Conservation (phyloP, 2,329 filamentous ascomycete genomes). For the Xylaria multiplex region DNA sequence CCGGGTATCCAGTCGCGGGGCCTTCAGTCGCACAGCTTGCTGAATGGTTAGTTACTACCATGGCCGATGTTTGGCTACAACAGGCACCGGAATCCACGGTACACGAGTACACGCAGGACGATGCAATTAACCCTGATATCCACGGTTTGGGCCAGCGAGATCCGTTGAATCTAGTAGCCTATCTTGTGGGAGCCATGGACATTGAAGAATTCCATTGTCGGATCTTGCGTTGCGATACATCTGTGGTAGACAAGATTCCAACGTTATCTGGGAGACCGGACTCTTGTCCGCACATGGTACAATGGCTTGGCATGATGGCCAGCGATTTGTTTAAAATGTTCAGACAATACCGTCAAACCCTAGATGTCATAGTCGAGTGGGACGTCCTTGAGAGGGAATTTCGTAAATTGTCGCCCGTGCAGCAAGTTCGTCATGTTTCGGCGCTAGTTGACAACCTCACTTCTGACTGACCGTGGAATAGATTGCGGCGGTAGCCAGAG, state of each 20-base stretch:
- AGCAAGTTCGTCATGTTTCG: slow-evolving; percentile 1
- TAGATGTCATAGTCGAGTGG: not conserved
- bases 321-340: not conserved
- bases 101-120: not conserved
- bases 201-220: not conserved
- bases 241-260: not conserved
- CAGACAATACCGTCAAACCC: not conserved
- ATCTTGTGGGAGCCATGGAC: no score
- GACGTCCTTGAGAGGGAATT: not conserved
- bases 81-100: not conserved
- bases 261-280: no score
- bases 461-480: not conserved
- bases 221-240: no score
- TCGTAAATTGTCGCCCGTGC: not conserved
- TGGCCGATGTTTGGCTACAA: not conserved
- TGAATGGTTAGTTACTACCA: not conserved
- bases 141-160: not conserved
- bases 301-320: not conserved
- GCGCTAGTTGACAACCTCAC: not conserved
- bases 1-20: no score
- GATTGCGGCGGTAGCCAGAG: slow-evolving; percentile 3
- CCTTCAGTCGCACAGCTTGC: not conserved
- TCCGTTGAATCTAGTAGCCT: not conserved
- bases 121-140: not conserved
- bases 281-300: no score